Evolutionary conservation across 371 early-diverging fungal species (phyloP), one percentile per base, ranked within the genome.

Genomic region (Basidiobolus meristosporus): DNA sequence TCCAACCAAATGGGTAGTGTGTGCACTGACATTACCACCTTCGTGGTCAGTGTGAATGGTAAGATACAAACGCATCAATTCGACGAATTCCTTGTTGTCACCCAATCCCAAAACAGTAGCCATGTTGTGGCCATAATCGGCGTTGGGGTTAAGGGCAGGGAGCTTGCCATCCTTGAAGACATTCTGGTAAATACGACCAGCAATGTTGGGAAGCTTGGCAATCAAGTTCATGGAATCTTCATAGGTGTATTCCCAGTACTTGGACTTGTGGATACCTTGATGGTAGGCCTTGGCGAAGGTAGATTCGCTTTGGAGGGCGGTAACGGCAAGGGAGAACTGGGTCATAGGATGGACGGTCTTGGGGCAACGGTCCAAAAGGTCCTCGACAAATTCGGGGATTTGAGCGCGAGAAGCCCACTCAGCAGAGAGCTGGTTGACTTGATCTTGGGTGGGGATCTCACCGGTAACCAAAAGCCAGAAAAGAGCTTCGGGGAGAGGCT

Each of bases 1-100:
- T 47, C 93, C 95, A 45, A 97, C 96, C 62, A 97, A 73, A 70
- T 93, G 92, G 53, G 77, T 80, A 60, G 85, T 80, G 65, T 79
- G 83, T 42, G 87, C 88, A 39, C 78, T 89, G 65, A 93, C 98
- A 65, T 97, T 97, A 51, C 98, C 98, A 65, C 98, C 98, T 73
- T 97, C 98, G 78, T 97, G 98, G 65, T 97, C 98, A 52, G 92
- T 87, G 86, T 97, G 98, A 61, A 97, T 95, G 60, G 89, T 88
- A 57, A 97, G 70, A 76, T 97, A 97, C 44, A 97, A 69, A 53
- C 96, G 86, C 87, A 97, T 86, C 56, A 97, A 75, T 60, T 97
- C 95, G 45, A 84, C 70, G 60, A 97, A 97, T 53, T 81, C 77
- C 57, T 67, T 56, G 65, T 78, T 84, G 46, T 81, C 70, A 29